phyloP scores from a whole-genome alignment of 768 basidiomycete genomes.

The Sarcomyxa edulis region DNA sequence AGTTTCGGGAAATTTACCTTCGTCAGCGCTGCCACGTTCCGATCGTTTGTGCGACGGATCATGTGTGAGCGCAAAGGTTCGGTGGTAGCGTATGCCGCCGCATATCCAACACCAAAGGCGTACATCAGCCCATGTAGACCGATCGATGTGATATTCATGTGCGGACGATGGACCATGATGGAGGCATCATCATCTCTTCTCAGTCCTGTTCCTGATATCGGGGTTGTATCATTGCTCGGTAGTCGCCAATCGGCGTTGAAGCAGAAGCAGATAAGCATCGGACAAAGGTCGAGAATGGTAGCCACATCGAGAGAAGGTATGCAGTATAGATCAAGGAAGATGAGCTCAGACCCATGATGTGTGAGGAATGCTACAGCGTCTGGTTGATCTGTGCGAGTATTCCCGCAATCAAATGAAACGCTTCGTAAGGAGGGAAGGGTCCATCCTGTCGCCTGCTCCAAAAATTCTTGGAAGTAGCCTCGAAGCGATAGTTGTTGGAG shows the following conservation, averaged over 20 bases:
- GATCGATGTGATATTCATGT: slow-evolving; percentile 50
- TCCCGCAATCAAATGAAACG: slow-evolving; percentile 51
- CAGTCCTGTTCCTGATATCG: slow-evolving; percentile 16
- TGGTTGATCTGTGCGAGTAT: slow-evolving; percentile 42
- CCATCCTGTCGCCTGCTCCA: slow-evolving; percentile 71
- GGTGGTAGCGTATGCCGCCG: slow-evolving; percentile 32
- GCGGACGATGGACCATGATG: slow-evolving; percentile 45
- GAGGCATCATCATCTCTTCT: slow-evolving; percentile 26
- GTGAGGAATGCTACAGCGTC: slow-evolving; percentile 57
- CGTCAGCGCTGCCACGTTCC: slow-evolving; percentile 54
- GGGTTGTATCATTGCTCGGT: slow-evolving; percentile 10
- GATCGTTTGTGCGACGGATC: slow-evolving; percentile 55
- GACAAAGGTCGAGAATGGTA: slow-evolving; percentile 59
- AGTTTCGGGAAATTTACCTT: slow-evolving; percentile 56
- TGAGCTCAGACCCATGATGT: slow-evolving; percentile 50
- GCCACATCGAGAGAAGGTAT: slow-evolving; percentile 52
- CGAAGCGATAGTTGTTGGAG: slow-evolving; percentile 61
- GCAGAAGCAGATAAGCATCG: slow-evolving; percentile 52
- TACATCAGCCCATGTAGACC: slow-evolving; percentile 66
- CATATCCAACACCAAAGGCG: slow-evolving; percentile 63
- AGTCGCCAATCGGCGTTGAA: slow-evolving; percentile 75
- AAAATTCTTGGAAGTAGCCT: slow-evolving; percentile 56
- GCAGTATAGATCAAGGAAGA: slow-evolving; percentile 62
- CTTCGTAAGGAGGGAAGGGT: slow-evolving; percentile 52
- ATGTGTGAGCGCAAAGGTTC: slow-evolving; percentile 41